phyloP scores from a whole-genome alignment of 2,329 filamentous ascomycete genomes.

The Paradendryphiella salina region DNA sequence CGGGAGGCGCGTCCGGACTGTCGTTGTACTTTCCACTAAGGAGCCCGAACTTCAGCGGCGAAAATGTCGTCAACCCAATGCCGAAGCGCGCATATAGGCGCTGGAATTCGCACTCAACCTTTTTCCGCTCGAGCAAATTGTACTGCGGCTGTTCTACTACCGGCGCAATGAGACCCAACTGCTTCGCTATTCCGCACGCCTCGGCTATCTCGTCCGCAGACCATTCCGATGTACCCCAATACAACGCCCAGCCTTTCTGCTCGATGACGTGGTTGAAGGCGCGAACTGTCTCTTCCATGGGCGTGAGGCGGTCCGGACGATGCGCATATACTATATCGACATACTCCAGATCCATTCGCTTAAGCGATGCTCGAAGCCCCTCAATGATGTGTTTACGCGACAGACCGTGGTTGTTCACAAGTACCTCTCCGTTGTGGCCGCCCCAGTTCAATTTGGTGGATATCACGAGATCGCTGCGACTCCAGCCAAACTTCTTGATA shows the following conservation, averaged over 20 bases:
- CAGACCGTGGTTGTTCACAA: slow-evolving; percentile 68
- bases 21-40: slow-evolving; percentile 67
- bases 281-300: slow-evolving; percentile 72
- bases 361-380: slow-evolving; percentile 63
- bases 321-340: slow-evolving; percentile 73
- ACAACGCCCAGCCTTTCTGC: slow-evolving; percentile 66
- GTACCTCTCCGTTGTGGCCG: slow-evolving; percentile 53
- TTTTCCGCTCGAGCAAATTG: slow-evolving; percentile 60
- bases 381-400: slow-evolving; percentile 73
- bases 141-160: slow-evolving; percentile 60
- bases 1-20: slow-evolving; percentile 56
- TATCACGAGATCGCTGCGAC: slow-evolving; percentile 51
- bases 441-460: slow-evolving; percentile 53
- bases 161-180: slow-evolving; percentile 61
- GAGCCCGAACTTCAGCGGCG: slow-evolving; percentile 60
- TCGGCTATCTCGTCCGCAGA: slow-evolving; percentile 62
- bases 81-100: slow-evolving; percentile 58
- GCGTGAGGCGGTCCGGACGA: slow-evolving; percentile 67
- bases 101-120: slow-evolving; percentile 62
- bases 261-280: slow-evolving; percentile 73
- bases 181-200: slow-evolving; percentile 62
- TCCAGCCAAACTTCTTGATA: slow-evolving; percentile 61
- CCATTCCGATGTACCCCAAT: slow-evolving; percentile 67
- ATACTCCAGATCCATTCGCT: slow-evolving; percentile 62
- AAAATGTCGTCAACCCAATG: slow-evolving; percentile 60